These are phyloP conservation scores for Takakia lepidozioides DNA, from an alignment of 225 moss, liverwort and hornwort species.

Conservation along the genomic window DNA sequence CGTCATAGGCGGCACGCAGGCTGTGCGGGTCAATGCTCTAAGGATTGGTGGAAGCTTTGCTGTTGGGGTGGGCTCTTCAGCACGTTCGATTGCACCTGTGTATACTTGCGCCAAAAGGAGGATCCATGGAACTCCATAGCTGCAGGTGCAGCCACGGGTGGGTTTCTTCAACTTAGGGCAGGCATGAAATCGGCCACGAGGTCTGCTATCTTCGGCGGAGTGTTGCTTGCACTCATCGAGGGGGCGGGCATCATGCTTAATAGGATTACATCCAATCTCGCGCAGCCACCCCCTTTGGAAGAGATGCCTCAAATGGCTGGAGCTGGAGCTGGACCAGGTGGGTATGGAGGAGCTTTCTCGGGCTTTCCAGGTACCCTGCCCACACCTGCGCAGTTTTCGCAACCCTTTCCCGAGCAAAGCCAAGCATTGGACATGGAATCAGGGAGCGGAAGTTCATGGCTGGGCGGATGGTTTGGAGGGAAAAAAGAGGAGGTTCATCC, in stretches of 20 bases:
- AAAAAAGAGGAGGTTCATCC: too few species aligned
- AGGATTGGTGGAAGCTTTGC: constrained; percentile 1
- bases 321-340: too few species aligned
- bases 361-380: too few species aligned
- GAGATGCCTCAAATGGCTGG: too few species aligned
- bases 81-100: constrained; percentile 4
- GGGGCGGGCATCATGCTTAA: constrained; percentile 5
- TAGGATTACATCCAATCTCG: too few species aligned
- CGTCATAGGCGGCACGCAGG: background rate
- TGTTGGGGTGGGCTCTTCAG: background rate
- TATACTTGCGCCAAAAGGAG: constrained; percentile 3
- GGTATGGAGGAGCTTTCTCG: too few species aligned
- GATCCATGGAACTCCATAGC: constrained; percentile 3
- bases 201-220: constrained; percentile 3
- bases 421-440: too few species aligned
- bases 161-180: background rate
- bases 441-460: too few species aligned
- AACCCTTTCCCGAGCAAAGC: too few species aligned
- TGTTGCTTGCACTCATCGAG: constrained; percentile 1
- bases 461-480: too few species aligned
- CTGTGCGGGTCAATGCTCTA: constrained; percentile 4
- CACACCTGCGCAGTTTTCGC: too few species aligned
- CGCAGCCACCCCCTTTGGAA: too few species aligned
- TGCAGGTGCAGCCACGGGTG: constrained; percentile 3
- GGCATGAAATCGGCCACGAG: background rate